phyloP scores from a whole-genome alignment of 2,329 filamentous ascomycete species.

The Cladosporium sp. region DNA sequence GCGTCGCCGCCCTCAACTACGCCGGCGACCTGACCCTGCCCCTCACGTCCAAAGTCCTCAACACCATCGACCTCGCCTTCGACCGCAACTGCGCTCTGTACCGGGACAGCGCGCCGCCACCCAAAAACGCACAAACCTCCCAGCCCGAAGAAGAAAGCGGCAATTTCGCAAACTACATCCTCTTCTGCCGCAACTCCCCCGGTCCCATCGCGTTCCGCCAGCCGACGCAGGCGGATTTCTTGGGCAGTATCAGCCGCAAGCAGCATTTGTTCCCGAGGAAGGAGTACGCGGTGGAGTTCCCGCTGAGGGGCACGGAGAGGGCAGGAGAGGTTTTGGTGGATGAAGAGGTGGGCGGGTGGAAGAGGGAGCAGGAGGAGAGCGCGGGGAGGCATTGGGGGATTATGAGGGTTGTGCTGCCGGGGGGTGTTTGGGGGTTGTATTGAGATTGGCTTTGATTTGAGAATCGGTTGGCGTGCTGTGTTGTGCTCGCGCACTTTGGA shows the following conservation, averaged over 20 bases:
- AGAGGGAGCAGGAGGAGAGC: constrained; percentile 68
- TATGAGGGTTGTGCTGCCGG: constrained; percentile 81
- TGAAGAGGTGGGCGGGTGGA: constrained; percentile 64
- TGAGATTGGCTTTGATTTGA: too few relatives aligned
- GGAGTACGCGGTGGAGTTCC: constrained; percentile 56
- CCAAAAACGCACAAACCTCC: background rate
- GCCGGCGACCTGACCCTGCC: constrained; percentile 80
- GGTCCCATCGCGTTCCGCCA: constrained; percentile 56
- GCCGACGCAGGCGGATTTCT: constrained; percentile 61
- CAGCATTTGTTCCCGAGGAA: constrained; percentile 68
- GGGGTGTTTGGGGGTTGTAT: constrained; percentile 82
- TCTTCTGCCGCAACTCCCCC: constrained; percentile 76
- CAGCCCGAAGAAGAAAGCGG: background rate
- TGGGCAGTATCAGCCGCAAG: constrained; percentile 66
- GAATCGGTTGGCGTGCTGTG: too few relatives aligned
- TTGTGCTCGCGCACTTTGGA: too few relatives aligned
- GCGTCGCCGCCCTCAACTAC: constrained; percentile 93
- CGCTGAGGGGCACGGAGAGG: constrained; percentile 29
- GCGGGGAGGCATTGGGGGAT: constrained; percentile 85
- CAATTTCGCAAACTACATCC: constrained; percentile 85
- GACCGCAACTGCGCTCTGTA: constrained; percentile 80
- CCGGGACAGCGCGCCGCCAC: constrained; percentile 64
- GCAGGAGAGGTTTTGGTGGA: constrained; percentile 51
- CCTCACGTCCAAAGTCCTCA: constrained; percentile 71
- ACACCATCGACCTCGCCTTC: constrained; percentile 79